These are phyloP conservation scores for Lachancea waltii DNA, from an alignment of 805 yeast species.

Conservation along the genomic window DNA sequence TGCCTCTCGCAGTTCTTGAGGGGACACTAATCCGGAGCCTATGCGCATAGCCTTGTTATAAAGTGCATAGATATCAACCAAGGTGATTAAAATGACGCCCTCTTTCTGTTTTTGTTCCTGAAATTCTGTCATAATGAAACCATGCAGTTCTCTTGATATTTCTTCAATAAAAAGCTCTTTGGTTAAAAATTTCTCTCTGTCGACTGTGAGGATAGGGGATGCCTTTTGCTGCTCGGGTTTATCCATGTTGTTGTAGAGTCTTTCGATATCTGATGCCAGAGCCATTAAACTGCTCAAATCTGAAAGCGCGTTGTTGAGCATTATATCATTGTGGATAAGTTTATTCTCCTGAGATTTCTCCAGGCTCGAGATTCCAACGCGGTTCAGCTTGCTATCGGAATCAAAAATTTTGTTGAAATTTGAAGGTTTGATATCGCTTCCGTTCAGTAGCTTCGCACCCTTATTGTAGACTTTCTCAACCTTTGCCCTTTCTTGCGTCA, in stretches of 20 bases:
- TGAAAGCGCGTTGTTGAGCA: slow-evolving; percentile 62
- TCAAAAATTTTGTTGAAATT: slow-evolving; percentile 12
- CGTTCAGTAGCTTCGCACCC: slow-evolving; percentile 33
- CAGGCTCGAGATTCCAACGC: slow-evolving; percentile 66
- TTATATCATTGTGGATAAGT: slow-evolving; percentile 49
- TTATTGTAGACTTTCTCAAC: slow-evolving; percentile 19
- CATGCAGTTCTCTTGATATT: slow-evolving; percentile 72
- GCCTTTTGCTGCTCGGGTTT: slow-evolving; percentile 14
- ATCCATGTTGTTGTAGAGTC: slow-evolving; percentile 40
- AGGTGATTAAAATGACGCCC: slow-evolving; percentile 51
- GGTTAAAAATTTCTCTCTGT: slow-evolving; percentile 33
- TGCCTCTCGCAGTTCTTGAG: slow-evolving; percentile 60
- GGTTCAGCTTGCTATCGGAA: slow-evolving; percentile 27
- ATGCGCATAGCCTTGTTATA: slow-evolving; percentile 61
- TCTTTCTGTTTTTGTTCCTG: slow-evolving; percentile 35
- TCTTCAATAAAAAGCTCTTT: slow-evolving; percentile 50
- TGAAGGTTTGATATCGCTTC: slow-evolving; percentile 15
- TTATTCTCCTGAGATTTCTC: slow-evolving; percentile 50
- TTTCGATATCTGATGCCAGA: slow-evolving; percentile 67
- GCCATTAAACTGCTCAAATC: slow-evolving; percentile 72
- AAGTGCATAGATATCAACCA: slow-evolving; percentile 55
- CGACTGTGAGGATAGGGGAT: slow-evolving; percentile 26
- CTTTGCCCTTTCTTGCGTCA: slow-evolving; percentile 44
- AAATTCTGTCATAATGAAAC: slow-evolving; percentile 44
- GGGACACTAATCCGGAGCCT: slow-evolving; percentile 61